These are phyloP conservation scores for Thelephora aurantiotincta DNA, from an alignment of 768 basidiomycete species.

Conservation along the genomic window DNA sequence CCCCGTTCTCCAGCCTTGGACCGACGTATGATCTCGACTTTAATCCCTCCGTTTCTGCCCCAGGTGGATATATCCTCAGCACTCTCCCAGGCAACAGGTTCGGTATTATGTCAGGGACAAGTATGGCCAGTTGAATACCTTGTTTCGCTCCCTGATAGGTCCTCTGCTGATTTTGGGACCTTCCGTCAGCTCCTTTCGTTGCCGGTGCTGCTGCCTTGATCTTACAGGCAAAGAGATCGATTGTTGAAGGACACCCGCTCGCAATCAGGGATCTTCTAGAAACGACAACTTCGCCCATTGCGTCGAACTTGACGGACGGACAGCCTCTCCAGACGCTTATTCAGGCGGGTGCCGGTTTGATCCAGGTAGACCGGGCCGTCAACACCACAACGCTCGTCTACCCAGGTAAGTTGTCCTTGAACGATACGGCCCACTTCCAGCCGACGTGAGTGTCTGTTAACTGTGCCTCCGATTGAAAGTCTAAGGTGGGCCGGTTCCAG, in stretches of 20 bases:
- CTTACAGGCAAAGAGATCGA: constrained; percentile 25
- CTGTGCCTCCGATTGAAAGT: constrained; percentile 16
- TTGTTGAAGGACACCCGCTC: constrained; percentile 6
- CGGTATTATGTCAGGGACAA: constrained; percentile 28
- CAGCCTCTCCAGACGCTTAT: constrained; percentile 36
- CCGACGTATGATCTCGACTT: constrained; percentile 46
- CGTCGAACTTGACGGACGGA: constrained; percentile 31
- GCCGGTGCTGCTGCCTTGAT: constrained; percentile 31
- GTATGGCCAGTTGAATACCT: constrained; percentile 18
- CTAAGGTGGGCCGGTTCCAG: constrained; percentile 13
- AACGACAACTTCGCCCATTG: constrained; percentile 30
- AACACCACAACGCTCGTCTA: constrained; percentile 35
- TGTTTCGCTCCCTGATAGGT: constrained; percentile 8
- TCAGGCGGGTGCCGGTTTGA: constrained; percentile 40
- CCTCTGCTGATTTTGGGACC: constrained; percentile 10
- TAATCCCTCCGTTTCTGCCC: constrained; percentile 39
- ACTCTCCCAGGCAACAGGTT: constrained; percentile 27
- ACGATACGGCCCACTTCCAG: constrained; percentile 47
- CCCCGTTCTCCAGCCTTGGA: constrained; percentile 40
- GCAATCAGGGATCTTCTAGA: constrained; percentile 21
- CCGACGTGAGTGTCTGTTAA: constrained; percentile 23
- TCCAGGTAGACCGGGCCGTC: constrained; percentile 46
- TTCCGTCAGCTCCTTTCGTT: constrained; percentile 23
- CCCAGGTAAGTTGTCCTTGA: constrained; percentile 44
- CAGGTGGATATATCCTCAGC: constrained; percentile 37